Evolutionary conservation across 2,329 filamentous ascomycete species (phyloP), one percentile per base, ranked within the genome.

Genomic region (Immersiporthe knoxdaviesiana): DNA sequence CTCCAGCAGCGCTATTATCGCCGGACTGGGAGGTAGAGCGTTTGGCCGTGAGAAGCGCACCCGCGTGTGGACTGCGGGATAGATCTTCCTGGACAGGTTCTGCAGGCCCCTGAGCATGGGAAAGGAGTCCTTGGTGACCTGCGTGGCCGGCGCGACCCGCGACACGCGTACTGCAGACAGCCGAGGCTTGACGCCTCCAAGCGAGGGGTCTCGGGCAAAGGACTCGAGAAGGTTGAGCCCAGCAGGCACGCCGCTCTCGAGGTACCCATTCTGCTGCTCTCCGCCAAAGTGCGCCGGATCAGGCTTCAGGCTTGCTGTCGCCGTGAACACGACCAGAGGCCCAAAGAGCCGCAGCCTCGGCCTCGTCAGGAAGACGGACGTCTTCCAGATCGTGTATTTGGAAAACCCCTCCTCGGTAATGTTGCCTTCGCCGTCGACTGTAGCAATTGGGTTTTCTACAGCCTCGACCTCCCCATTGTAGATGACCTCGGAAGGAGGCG

Each of bases 191-290:
- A 88, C 81, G 47, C 89, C 88, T 21, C 81, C 82, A 24, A 93
- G 81, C 35, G 84, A 85, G 30, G 89, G 87, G 75, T 94, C 92
- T 71, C 83, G 83, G 65, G 85, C 84, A 71, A 95, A 92, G 3
- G 92, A 86, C 75, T 92, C 90, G 18, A 96, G 86, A n/a, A 95
- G 82, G 77, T 95, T 96, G 72, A 92, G 83, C 1, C 91, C 90
- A 8, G 90, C 86, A 0, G 92, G 89, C 35, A 90, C 80, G 68
- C 89, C 87, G 75, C 90, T 92, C 47, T 87, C 86, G 41, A 95
- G 84, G 75, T 93, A 93, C 65, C 91, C 89, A 69, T 87, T 83
- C 12, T 82, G 80, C 30, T 79, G 72, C 12, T 80, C 78, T 50
- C 83, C 81, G 14, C 83, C 81, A 12, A 78, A 76, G 50, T 81